Evolutionary conservation across 2,329 filamentous ascomycete genomes (phyloP), one percentile per base, ranked within the genome.

Genomic region (Sporothrix schenckii): DNA sequence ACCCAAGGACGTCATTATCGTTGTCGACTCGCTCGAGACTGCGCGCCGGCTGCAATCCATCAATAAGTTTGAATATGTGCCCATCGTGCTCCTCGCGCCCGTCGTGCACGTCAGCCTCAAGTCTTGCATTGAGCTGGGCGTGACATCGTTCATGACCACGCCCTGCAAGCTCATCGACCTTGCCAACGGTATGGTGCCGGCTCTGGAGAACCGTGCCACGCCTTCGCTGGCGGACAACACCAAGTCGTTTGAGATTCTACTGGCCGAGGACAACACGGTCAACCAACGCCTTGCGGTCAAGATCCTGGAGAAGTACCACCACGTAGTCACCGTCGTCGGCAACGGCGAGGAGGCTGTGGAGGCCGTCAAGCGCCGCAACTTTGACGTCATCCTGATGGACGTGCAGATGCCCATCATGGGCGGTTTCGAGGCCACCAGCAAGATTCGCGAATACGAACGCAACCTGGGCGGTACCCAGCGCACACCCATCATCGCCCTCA

Each of bases 331-430:
- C 0, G 95, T 99, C 30, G 95, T 97, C 56, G 93, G 94, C 76
- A 99, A 99, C 78, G 95, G 95, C 72, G 87, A 94, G 74, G 94
- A 98, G 78, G 95, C 95, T 1, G 89, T 98, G 16, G 92, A 97
- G 77, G 90, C 92, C n/a, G 89, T 97, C 75, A 94, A 96, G 84
- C 88, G 90, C 78, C 94, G 91, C 82, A 91, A 92, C 78, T 99
- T 96, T 79, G 95, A 99, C 79, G 92, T 97, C 72, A 95, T 99
- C 74, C 86, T 99, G 65, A 99, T 99, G 95, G 95, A 99, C 78
- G 95, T 99, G 21, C 95, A 98, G 79, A 99, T 99, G 95, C 95
- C 95, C n/a, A 92, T 98, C 77, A 98, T 98, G 94, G 95, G 95
- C 78, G 95, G 95, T 58, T 98, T 99, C 78, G 95, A 99, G 81